phyloP scores from a whole-genome alignment of 2,329 filamentous ascomycete species.

The Corinectria fuckeliana region DNA sequence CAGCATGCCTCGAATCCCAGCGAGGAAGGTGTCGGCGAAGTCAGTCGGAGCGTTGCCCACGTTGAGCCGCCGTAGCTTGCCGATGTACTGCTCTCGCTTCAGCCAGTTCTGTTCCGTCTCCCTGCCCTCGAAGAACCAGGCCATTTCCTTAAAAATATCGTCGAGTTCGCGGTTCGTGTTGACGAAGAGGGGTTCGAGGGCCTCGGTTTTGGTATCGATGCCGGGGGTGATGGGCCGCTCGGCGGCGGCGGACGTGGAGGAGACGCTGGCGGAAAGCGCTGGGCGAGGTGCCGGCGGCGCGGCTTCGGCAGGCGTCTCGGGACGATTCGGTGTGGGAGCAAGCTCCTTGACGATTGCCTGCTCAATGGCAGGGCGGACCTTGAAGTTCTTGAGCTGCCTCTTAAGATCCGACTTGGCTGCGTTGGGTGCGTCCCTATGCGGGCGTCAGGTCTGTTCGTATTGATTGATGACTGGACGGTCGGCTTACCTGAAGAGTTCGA shows the following conservation, averaged over 20 bases:
- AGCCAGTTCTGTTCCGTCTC: slow-evolving; percentile 94
- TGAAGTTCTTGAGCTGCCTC: slow-evolving; percentile 81
- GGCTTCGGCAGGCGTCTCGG: slow-evolving; percentile 51
- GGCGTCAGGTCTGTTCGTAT: slow-evolving; percentile 13
- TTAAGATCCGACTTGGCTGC: slow-evolving; percentile 88
- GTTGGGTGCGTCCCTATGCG: slow-evolving; percentile 72
- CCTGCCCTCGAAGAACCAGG: slow-evolving; percentile 80
- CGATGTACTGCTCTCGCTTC: slow-evolving; percentile 80
- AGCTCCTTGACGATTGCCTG: slow-evolving; percentile 80
- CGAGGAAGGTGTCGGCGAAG: slow-evolving; percentile 73
- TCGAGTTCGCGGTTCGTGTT: slow-evolving; percentile 89
- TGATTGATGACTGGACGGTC: background rate
- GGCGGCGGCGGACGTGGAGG: slow-evolving; percentile 53
- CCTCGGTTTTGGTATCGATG: slow-evolving; percentile 69
- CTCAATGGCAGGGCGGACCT: slow-evolving; percentile 86
- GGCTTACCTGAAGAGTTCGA: slow-evolving; percentile 81
- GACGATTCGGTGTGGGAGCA: slow-evolving; percentile 55
- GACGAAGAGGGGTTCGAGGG: slow-evolving; percentile 81
- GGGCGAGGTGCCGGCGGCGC: slow-evolving; percentile 49
- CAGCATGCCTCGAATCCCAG: slow-evolving; percentile 73
- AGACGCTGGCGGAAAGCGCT: slow-evolving; percentile 58
- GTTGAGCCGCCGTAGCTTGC: slow-evolving; percentile 77
- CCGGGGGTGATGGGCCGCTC: slow-evolving; percentile 67
- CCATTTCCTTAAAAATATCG: slow-evolving; percentile 83
- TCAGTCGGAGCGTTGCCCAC: slow-evolving; percentile 85